phyloP scores from a whole-genome alignment of 1,139 yeast genomes.

The Taphrina sp. region DNA sequence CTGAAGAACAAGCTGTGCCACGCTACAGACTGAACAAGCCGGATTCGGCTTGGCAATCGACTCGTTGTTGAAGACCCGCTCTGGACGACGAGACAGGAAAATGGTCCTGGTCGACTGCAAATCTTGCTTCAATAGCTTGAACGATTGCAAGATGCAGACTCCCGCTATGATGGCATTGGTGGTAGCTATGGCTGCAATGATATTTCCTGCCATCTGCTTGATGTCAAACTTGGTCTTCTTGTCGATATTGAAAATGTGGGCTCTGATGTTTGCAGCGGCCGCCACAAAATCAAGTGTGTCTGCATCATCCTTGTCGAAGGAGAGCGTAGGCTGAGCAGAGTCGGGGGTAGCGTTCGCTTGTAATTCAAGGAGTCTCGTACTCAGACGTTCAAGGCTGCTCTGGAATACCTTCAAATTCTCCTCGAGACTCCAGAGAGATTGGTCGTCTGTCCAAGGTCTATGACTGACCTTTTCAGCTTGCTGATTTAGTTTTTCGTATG shows the following conservation, averaged over 20 bases:
- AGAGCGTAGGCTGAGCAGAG: slow-evolving; percentile 44
- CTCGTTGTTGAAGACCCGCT: slow-evolving; percentile 67
- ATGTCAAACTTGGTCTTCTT: slow-evolving; percentile 77
- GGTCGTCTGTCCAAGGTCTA: slow-evolving; percentile 52
- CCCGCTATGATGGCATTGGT: slow-evolving; percentile 96
- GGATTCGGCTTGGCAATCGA: slow-evolving; percentile 60
- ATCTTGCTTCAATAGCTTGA: slow-evolving; percentile 51
- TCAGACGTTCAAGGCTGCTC: slow-evolving; percentile 44
- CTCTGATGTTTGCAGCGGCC: slow-evolving; percentile 81
- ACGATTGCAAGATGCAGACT: slow-evolving; percentile 69
- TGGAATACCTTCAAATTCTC: slow-evolving; percentile 65
- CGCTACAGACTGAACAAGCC: slow-evolving; percentile 70
- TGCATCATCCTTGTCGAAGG: slow-evolving; percentile 92
- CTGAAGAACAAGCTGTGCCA: slow-evolving; percentile 54
- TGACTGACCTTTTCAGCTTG: slow-evolving; percentile 39
- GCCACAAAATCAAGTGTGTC: slow-evolving; percentile 86
- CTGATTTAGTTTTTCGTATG: slow-evolving; percentile 41
- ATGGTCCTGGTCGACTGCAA: slow-evolving; percentile 42
- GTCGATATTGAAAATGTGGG: slow-evolving; percentile 68
- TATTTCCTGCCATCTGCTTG: slow-evolving; percentile 94
- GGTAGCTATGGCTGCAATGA: slow-evolving; percentile 97
- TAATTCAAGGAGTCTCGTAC: slow-evolving; percentile 53
- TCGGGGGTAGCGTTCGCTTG: slow-evolving; percentile 44
- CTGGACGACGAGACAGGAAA: slow-evolving; percentile 66
- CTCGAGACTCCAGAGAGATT: slow-evolving; percentile 59